phyloP scores from a whole-genome alignment of 176 grass and related monocot genomes.

The Cymbopogon citratus region DNA sequence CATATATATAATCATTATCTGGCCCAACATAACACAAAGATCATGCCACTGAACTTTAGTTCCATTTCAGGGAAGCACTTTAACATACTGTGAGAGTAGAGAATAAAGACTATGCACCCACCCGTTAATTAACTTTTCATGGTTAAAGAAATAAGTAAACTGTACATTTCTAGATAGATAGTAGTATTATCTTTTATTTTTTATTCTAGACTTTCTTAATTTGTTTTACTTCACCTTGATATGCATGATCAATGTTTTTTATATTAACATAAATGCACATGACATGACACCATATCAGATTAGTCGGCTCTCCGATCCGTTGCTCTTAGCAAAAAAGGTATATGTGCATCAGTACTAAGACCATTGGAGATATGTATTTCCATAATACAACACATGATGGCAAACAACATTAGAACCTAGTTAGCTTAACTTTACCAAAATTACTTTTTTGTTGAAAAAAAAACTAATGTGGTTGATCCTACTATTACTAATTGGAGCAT shows the following conservation, averaged over 20 bases:
- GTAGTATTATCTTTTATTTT: not conserved
- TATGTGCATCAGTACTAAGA: not conserved
- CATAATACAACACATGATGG: not conserved
- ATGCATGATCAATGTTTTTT: not conserved
- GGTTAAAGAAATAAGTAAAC: not conserved
- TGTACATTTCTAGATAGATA: not conserved
- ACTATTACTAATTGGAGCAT: not conserved
- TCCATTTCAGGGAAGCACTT: slow-evolving; percentile 8
- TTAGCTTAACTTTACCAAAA: not conserved
- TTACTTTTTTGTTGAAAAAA: not conserved
- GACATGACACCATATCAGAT: not conserved
- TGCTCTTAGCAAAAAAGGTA: no score
- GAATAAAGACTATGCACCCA: not conserved
- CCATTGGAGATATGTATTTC: not conserved
- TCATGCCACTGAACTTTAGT: not conserved
- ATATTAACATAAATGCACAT: not conserved
- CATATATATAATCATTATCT: slow-evolving; percentile 4
- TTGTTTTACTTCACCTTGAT: not conserved
- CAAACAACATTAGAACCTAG: not conserved
- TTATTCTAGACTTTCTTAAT: not conserved
- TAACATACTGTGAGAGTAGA: not conserved
- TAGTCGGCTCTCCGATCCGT: no score
- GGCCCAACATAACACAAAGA: not conserved
- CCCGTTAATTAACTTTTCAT: not conserved
- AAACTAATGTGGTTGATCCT: not conserved